Conservation (phyloP, 495 filamentous ascomycete species). For the Aspergillus coremiiformis region DNA sequence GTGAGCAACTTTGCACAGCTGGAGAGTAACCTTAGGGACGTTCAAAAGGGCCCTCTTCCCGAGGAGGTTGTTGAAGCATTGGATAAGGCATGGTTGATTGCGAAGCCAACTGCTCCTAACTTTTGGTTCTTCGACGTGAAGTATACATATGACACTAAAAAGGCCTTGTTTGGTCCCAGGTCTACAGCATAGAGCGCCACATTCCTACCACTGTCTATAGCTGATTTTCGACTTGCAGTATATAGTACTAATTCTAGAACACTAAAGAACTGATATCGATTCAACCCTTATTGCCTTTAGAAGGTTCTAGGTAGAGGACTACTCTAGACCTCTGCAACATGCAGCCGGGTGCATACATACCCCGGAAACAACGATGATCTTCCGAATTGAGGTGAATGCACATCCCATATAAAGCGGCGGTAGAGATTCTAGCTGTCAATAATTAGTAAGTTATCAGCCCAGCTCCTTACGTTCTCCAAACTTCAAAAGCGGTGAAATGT, state of each 20-base stretch:
- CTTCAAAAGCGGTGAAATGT: background rate
- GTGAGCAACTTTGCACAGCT: conserved; percentile 69
- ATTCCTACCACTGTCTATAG: background rate
- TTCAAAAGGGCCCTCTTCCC: conserved; percentile 84
- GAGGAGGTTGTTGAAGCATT: conserved; percentile 73
- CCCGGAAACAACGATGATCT: background rate
- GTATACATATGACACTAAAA: conserved; percentile 66
- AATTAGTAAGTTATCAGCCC: background rate
- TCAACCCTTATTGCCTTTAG: background rate
- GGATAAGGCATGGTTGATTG: conserved; percentile 63
- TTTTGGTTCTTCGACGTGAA: conserved; percentile 75
- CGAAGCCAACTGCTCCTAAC: conserved; percentile 57
- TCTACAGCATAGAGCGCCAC: conserved; percentile 3
- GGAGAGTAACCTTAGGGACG: conserved; percentile 61
- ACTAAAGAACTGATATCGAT: background rate
- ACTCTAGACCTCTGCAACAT: background rate
- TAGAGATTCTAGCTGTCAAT: background rate
- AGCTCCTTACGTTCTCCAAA: background rate
- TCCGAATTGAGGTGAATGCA: background rate
- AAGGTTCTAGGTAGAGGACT: background rate
- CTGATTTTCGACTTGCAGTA: background rate
- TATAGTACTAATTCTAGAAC: background rate
- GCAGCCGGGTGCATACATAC: background rate
- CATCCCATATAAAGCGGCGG: background rate
- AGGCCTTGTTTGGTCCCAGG: conserved; percentile 52